Conservation (phyloP, 306 rosid genomes). For the Castanea crenata region DNA sequence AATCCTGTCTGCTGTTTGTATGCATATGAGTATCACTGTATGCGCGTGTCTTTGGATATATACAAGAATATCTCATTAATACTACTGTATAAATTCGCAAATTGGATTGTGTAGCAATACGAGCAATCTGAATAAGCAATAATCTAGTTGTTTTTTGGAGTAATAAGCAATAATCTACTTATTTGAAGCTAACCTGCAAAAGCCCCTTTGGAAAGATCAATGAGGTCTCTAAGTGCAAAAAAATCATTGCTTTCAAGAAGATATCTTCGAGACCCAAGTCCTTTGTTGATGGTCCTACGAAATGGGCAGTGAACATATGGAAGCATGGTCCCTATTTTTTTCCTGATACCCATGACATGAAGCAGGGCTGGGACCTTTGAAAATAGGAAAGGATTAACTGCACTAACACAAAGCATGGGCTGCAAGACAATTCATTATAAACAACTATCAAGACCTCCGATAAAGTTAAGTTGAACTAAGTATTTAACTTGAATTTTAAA, state of each 20-base stretch:
- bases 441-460: conserved; percentile 1
- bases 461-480: neutral
- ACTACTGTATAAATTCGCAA: neutral
- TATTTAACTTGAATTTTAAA: conserved; percentile 4
- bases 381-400: conserved; percentile 95
- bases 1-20: too few species aligned
- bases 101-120: neutral
- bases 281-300: conserved; percentile 72
- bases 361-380: conserved; percentile 90
- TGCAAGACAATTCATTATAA: conserved; percentile 53
- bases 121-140: conserved; percentile 3
- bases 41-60: too few species aligned
- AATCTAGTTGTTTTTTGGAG: neutral
- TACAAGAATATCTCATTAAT: too few species aligned
- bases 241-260: conserved; percentile 93
- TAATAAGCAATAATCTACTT: conserved; percentile 8
- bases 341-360: conserved; percentile 78
- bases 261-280: conserved; percentile 84
- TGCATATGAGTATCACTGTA: too few species aligned
- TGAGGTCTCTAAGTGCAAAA: conserved; percentile 91
- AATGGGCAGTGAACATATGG: conserved; percentile 88
- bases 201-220: conserved; percentile 97
- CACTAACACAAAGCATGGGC: conserved; percentile 99
- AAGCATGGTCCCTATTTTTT: conserved; percentile 77
- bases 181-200: conserved; percentile 75